A percentile compares a stretch with the other conserved stretches of the same genome.
Evolutionary conservation across 2,329 filamentous ascomycete genomes (phyloP).

Genomic region (Thielaviopsis populi): DNA sequence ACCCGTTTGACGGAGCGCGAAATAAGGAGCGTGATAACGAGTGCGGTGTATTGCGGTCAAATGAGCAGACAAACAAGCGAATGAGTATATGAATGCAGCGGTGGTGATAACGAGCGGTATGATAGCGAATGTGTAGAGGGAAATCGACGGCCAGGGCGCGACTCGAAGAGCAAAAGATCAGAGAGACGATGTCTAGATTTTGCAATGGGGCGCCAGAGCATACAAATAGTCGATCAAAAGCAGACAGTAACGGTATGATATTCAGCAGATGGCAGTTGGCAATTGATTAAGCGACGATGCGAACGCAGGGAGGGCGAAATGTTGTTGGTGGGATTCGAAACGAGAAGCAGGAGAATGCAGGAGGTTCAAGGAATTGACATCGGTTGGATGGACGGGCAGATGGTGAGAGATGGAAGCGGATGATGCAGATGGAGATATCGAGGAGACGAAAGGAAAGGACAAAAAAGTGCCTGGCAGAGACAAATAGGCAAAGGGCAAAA

Average conservation of each 20-base stretch:
- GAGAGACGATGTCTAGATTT: not conserved
- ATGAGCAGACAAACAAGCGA: not conserved
- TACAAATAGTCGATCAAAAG: not conserved
- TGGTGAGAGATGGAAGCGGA: not conserved
- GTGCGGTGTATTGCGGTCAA: not conserved
- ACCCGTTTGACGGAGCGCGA: not conserved
- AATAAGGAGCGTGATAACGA: not conserved
- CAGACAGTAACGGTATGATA: not conserved
- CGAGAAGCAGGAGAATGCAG: not conserved
- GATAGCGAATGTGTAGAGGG: not conserved
- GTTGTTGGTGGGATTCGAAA: not conserved
- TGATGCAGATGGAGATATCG: not conserved
- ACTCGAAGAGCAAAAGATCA: not conserved
- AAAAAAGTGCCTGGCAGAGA: not conserved
- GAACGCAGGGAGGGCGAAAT: not conserved
- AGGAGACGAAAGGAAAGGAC: not conserved
- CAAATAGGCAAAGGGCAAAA: not conserved
- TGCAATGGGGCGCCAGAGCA: not conserved
- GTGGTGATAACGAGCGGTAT: constrained; percentile 3
- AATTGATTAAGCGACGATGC: not conserved
- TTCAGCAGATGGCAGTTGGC: not conserved
- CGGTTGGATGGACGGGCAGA: not conserved
- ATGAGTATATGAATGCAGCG: not conserved
- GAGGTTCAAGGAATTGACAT: not conserved
- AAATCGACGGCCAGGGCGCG: not conserved